Conservation (phyloP, 192 early-diverging fungal species). For the Glomus cerebriforme region DNA sequence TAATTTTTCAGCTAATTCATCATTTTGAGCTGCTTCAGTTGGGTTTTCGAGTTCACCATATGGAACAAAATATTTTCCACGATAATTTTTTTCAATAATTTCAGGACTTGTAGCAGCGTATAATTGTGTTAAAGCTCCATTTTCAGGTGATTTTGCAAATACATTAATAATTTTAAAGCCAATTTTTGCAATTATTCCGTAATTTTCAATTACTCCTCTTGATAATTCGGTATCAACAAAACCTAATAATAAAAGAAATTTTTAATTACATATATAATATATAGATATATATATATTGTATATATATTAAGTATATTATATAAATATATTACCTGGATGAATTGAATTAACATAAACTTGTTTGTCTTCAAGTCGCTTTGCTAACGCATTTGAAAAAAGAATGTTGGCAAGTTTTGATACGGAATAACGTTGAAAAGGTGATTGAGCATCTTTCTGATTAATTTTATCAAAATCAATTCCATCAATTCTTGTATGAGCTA, state of each 20-base stretch:
- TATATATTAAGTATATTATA: not conserved
- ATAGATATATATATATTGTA: not conserved
- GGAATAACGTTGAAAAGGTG: constrained; percentile 43
- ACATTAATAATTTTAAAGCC: constrained; percentile 28
- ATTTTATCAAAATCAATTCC: constrained; percentile 49
- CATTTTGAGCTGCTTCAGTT: constrained; percentile 25
- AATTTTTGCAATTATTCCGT: constrained; percentile 24
- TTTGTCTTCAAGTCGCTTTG: constrained; percentile 35
- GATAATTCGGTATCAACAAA: constrained; percentile 53
- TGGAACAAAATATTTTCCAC: constrained; percentile 42
- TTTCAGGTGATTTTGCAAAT: constrained; percentile 35
- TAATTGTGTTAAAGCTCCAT: constrained; percentile 51
- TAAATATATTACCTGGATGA: constrained; percentile 46
- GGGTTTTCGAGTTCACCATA: constrained; percentile 31
- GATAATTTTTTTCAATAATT: constrained; percentile 46
- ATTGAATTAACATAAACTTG: constrained; percentile 46
- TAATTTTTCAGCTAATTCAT: constrained; percentile 33
- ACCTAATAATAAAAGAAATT: constrained; percentile 29
- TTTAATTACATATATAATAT: not conserved
- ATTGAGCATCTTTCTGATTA: constrained; percentile 35
- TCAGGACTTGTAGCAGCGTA: constrained; percentile 57
- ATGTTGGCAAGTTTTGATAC: constrained; percentile 60
- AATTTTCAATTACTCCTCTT: constrained; percentile 32
- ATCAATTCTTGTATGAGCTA: constrained; percentile 35
- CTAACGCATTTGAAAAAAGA: constrained; percentile 52